Evolutionary conservation across 1,284 basidiomycete species (phyloP), one percentile per base, ranked within the genome.

Genomic region (Trichosporon inkin): DNA sequence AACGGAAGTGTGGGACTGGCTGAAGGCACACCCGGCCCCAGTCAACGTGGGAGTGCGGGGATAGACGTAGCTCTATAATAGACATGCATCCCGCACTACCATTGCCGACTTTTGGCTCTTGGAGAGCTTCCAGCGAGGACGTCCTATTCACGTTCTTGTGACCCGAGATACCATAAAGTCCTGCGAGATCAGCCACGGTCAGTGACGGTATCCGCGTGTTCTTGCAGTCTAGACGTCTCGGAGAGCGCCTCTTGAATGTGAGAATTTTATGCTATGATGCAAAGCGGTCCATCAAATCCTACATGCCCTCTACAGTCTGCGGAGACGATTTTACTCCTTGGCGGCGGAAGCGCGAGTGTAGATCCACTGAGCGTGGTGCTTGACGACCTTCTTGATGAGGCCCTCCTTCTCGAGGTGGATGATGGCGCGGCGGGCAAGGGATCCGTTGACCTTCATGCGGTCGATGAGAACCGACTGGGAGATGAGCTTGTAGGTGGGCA

Each of bases 401-500:
- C 90, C 92, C 77, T 99, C 93, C 81, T 88, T 90, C 85, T 92
- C 92, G 80, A 99, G 81, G 82, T 95, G 90, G 71, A 84, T 84
- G 80, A 99, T 98, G 62, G 92, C 93, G 69, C 91, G 80, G 67
- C 96, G 91, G 57, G 95, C 95, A 73, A 99, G 84, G 73, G 88
- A 90, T 65, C 95, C 96, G 81, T 94, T 95, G 81, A 99, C 84
- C 76, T 79, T 80, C 77, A 78, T 79, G 72, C 96, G 88, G 83
- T 99, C 96, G 76, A 99, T 97, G 81, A 99, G 88, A 80, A 94
- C 93, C 72, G 87, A 88, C 82, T 95, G 92, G 78, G 89, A 90
- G 86, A 99, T 94, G 85, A 99, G 91, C 79, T 92, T 92, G 92
- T 95, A 99, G 78, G 94, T 95, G 53, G 96, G 96, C 80, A 95